A percentile compares a stretch with the other conserved stretches of the same genome.
Evolutionary conservation across 1,284 basidiomycete genomes (phyloP).

Genomic region (Ganoderma leucocontextum): DNA sequence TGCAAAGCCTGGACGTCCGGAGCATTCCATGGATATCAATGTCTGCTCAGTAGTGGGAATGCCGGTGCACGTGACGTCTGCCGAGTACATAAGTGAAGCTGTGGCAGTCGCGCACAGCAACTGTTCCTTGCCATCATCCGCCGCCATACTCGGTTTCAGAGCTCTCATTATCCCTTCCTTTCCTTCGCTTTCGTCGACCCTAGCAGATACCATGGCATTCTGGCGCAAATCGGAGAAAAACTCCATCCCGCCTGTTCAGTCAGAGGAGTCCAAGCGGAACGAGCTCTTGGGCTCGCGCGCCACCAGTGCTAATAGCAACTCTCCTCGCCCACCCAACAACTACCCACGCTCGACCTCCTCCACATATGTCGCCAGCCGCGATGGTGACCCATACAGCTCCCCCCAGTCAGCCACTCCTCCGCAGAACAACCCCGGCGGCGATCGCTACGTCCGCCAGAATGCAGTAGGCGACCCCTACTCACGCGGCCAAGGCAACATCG

Average conservation of each 20-base stretch:
- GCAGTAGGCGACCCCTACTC: conserved; percentile 69
- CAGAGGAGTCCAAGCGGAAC: conserved; percentile 42
- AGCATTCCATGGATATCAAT: neutral
- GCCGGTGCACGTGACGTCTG: conserved; percentile 25
- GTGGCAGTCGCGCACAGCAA: conserved; percentile 31
- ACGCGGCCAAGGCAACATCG: conserved; percentile 60
- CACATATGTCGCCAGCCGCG: conserved; percentile 72
- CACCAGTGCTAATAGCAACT: conserved; percentile 40
- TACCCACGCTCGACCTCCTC: conserved; percentile 59
- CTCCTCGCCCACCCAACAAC: conserved; percentile 49
- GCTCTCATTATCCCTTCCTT: conserved; percentile 13
- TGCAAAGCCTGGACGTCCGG: neutral
- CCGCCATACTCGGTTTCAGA: conserved; percentile 11
- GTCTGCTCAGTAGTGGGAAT: neutral
- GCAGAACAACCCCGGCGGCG: conserved; percentile 41
- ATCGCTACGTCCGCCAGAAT: conserved; percentile 60
- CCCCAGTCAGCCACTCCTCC: conserved; percentile 41
- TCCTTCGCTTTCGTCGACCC: conserved; percentile 6
- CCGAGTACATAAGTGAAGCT: conserved; percentile 24
- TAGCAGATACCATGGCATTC: conserved; percentile 65
- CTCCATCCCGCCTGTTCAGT: conserved; percentile 73
- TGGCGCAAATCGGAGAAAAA: conserved; percentile 72
- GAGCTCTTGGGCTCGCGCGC: conserved; percentile 44
- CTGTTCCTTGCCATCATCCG: conserved; percentile 24
- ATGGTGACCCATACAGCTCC: conserved; percentile 59